These are phyloP conservation scores for Geotrichum fermentans DNA, from an alignment of 1,139 yeast species.

Conservation along the genomic window DNA sequence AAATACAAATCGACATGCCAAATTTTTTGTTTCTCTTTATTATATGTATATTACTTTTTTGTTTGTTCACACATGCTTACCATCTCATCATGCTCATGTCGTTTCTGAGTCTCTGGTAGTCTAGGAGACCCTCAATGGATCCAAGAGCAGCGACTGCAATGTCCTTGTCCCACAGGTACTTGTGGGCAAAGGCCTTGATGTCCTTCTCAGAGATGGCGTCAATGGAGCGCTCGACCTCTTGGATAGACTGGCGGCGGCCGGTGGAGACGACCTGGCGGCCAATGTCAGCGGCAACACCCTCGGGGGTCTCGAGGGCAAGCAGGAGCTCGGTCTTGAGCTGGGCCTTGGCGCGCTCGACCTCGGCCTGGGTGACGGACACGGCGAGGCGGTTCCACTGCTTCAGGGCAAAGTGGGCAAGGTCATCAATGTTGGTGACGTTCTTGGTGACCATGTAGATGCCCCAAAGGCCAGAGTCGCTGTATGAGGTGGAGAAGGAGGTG, in stretches of 20 bases:
- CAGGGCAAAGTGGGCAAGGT: constrained; percentile 64
- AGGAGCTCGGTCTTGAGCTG: constrained; percentile 89
- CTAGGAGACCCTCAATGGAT: constrained; percentile 59
- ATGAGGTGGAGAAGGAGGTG: constrained; percentile 94
- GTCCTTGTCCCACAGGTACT: constrained; percentile 71
- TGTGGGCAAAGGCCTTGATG: constrained; percentile 83
- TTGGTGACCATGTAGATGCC: constrained; percentile 92
- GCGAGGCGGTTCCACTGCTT: constrained; percentile 87
- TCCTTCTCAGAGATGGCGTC: constrained; percentile 75
- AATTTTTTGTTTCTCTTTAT: constrained; percentile 4
- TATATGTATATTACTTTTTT: constrained; percentile 2
- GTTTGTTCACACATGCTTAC: neutral
- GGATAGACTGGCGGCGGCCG: constrained; percentile 85
- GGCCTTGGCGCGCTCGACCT: constrained; percentile 89
- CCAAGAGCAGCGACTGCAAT: constrained; percentile 90
- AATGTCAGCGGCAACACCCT: constrained; percentile 95
- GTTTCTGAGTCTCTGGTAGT: constrained; percentile 50
- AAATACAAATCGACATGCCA: constrained; percentile 4
- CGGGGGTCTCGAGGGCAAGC: constrained; percentile 85
- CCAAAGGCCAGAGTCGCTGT: constrained; percentile 96
- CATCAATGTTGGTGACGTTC: constrained; percentile 59
- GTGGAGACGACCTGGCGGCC: constrained; percentile 96
- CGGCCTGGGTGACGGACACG: constrained; percentile 74
- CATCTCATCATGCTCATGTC: constrained; percentile 35
- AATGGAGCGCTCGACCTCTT: constrained; percentile 81